A percentile compares a stretch with the other conserved stretches of the same genome.
These are phyloP conservation scores for Xylaria cubensis DNA, from an alignment of 495 filamentous ascomycete genomes.

Conservation along the genomic window DNA sequence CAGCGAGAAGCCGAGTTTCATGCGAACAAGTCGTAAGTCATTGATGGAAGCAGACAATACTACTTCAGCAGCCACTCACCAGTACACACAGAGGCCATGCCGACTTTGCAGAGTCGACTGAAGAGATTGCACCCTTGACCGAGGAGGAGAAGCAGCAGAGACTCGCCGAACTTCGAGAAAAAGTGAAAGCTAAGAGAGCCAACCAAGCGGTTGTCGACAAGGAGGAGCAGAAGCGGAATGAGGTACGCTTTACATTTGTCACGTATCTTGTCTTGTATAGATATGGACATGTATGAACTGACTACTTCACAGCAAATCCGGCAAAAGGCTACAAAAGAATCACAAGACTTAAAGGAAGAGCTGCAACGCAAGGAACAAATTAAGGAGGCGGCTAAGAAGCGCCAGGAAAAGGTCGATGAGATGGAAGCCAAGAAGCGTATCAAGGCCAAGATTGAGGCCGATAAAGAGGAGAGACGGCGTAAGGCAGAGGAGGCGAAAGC, in stretches of 20 bases:
- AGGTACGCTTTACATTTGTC: conserved; percentile 58
- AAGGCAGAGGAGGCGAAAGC: conserved; percentile 87
- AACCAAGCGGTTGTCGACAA: conserved; percentile 76
- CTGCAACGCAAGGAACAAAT: conserved; percentile 84
- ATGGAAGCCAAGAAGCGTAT: conserved; percentile 84
- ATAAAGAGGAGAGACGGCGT: conserved; percentile 82
- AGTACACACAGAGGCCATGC: conserved; percentile 67
- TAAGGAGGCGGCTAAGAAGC: conserved; percentile 85
- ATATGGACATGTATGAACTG: conserved; percentile 21
- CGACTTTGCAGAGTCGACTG: conserved; percentile 93
- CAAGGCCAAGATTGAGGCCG: conserved; percentile 88
- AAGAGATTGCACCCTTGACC: conserved; percentile 87
- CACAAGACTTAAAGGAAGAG: conserved; percentile 81
- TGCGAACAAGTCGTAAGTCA: conserved; percentile 77
- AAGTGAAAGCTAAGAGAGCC: conserved; percentile 75
- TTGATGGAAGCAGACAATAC: background rate
- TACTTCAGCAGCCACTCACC: conserved; percentile 5
- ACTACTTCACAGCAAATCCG: conserved; percentile 72
- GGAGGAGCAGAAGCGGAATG: conserved; percentile 86
- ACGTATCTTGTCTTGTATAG: background rate
- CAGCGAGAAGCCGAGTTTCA: conserved; percentile 85
- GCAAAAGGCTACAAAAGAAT: conserved; percentile 79
- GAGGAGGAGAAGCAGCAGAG: conserved; percentile 87
- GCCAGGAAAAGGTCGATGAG: conserved; percentile 87
- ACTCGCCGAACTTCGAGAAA: conserved; percentile 75